Conservation (phyloP, 2,329 filamentous ascomycete species). For the Lecanoromycetidae sp. region DNA sequence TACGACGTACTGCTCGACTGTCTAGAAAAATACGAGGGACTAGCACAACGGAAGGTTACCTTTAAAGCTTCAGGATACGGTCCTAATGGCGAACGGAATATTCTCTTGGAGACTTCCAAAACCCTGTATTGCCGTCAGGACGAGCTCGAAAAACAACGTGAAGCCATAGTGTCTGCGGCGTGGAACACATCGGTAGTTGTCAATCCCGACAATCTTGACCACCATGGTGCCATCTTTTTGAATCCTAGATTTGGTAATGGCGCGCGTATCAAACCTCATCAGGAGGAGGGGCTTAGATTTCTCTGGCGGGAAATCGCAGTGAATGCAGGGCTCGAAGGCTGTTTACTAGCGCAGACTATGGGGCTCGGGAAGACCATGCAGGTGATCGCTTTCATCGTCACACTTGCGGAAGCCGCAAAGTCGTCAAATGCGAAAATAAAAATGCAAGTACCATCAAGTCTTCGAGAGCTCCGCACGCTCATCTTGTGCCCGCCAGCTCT, state of each 20-base stretch:
- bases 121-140: constrained; percentile 38
- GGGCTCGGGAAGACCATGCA: constrained; percentile 90
- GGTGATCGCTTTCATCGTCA: constrained; percentile 68
- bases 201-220: constrained; percentile 52
- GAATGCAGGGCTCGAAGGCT: constrained; percentile 52
- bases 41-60: constrained; percentile 1
- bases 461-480: constrained; percentile 53
- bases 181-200: constrained; percentile 41
- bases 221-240: constrained; percentile 52
- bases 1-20: constrained; percentile 22
- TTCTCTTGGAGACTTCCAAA: too few species aligned
- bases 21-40: constrained; percentile 18
- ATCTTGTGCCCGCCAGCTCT: constrained; percentile 65
- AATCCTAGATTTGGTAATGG: constrained; percentile 46
- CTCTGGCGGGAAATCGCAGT: constrained; percentile 75
- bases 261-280: constrained; percentile 60
- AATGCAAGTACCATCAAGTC: constrained; percentile 54
- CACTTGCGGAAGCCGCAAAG: constrained; percentile 53
- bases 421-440: constrained; percentile 47
- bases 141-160: constrained; percentile 24
- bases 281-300: constrained; percentile 70
- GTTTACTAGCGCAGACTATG: constrained; percentile 80
- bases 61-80: too few species aligned
- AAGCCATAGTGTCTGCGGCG: constrained; percentile 27
- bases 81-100: too few species aligned